Evolutionary conservation across 768 basidiomycete species (phyloP), one percentile per base, ranked within the genome.

Genomic region (Suillus fuscotomentosus): DNA sequence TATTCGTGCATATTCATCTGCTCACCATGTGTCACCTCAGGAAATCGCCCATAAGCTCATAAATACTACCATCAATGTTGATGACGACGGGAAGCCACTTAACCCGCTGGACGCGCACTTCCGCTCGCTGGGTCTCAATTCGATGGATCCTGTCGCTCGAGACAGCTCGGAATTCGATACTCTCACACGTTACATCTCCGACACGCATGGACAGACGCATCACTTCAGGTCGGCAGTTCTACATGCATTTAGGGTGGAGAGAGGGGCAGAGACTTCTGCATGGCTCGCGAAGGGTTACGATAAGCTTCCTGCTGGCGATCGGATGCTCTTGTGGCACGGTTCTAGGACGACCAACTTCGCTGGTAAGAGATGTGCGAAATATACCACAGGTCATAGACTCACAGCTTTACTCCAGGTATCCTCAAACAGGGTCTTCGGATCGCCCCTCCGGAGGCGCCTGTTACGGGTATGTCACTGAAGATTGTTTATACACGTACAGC

Each of bases 291-390:
- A 75, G 36, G 84, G 84, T 13, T 83, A 76, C 60, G 76, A 80
- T 60, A 70, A 77, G 17, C 73, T 85, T 17, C 69, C 61, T 3
- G 76, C 80, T 45, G 86, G 86, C 42, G 82, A 87, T 42, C 78
- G 86, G 13, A 72, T 87, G 63, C 75, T 88, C 45, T 74, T 88
- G 48, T 88, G 87, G 87, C 87, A 88, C 66, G 87, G 87, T 11
- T 86, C 85, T 38, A 73, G 87, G 36, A 81, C 84, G 5, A 87
- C 87, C 34, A 88, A 88, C 69, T 88, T 87, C 71, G 86, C 85
- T 51, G 85, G 84, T 80, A 73, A 64, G 67, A 10, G 11, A 27
- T 57, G 9, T 24, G 38, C 3, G 38, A 34, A 38, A 27, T n/a
- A 42, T 34, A 7, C 3, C 5, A 10, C 8, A 57, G 24, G 27